These are phyloP conservation scores for Pseudognaphalium luteoalbum DNA, from an alignment of 129 eudicot species.

Conservation along the genomic window DNA sequence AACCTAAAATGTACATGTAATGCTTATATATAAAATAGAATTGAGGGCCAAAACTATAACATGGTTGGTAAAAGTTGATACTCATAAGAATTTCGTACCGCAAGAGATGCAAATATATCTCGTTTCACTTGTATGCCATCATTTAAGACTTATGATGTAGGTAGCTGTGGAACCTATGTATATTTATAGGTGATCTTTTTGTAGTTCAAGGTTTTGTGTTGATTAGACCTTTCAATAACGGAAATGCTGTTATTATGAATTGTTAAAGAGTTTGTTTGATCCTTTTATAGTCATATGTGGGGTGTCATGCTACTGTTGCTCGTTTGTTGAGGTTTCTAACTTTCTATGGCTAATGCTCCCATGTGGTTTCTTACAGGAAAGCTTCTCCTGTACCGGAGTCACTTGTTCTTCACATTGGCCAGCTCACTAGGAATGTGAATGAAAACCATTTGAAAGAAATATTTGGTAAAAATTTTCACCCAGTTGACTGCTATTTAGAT, in stretches of 20 bases:
- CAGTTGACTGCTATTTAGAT: background rate
- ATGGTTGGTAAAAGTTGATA: no score
- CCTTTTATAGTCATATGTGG: background rate
- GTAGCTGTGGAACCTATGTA: background rate
- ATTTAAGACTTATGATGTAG: conserved; percentile 3
- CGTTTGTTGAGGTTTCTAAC: background rate
- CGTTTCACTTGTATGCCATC: background rate
- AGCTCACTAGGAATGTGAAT: conserved; percentile 89
- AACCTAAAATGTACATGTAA: background rate
- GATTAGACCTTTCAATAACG: background rate
- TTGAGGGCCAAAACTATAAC: background rate
- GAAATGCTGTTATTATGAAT: background rate
- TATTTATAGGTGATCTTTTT: background rate
- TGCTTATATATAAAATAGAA: background rate
- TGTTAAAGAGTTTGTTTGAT: background rate
- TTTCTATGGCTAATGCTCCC: no score
- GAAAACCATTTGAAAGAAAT: conserved; percentile 91
- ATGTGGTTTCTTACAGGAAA: conserved; percentile 52
- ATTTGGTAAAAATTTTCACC: conserved; percentile 51
- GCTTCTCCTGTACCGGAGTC: conserved; percentile 74
- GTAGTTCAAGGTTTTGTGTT: background rate
- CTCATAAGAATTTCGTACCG: background rate
- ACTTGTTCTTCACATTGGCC: conserved; percentile 80
- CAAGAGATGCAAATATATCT: background rate
- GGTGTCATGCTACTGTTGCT: background rate